Evolutionary conservation across 2,329 filamentous ascomycete genomes (phyloP).

Genomic region (Penicillium paneum): DNA sequence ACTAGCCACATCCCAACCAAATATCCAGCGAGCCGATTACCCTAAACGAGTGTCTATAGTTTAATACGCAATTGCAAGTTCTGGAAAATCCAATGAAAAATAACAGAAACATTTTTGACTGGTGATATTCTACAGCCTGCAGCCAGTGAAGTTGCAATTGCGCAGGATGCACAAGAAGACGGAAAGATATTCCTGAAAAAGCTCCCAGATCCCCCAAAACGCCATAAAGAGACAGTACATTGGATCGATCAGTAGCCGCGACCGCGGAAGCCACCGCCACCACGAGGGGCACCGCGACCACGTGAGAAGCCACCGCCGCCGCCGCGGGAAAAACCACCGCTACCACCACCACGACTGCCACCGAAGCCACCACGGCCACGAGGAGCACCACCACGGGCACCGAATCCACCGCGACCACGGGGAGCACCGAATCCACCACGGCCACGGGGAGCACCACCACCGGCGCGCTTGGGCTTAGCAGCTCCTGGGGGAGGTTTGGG

Average conservation of each 20-base stretch:
- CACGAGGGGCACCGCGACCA: slow-evolving; percentile 15
- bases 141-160: slow-evolving; percentile 30
- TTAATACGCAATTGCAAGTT: not conserved
- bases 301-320: slow-evolving; percentile 20
- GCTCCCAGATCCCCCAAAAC: slow-evolving; percentile 43
- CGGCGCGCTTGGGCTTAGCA: slow-evolving; percentile 66
- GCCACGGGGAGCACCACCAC: slow-evolving; percentile 49
- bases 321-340: slow-evolving; percentile 16
- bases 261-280: slow-evolving; percentile 25
- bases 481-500: slow-evolving; percentile 71
- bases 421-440: slow-evolving; percentile 46
- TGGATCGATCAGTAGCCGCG: slow-evolving; percentile 23
- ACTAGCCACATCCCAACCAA: slow-evolving; percentile 23
- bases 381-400: slow-evolving; percentile 26
- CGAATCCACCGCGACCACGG: slow-evolving; percentile 22
- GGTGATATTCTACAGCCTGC: slow-evolving; percentile 32
- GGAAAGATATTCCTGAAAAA: slow-evolving; percentile 37
- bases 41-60: not conserved
- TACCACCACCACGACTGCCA: slow-evolving; percentile 22
- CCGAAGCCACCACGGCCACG: slow-evolving; percentile 17
- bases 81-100: not conserved
- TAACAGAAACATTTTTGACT: slow-evolving; percentile 27
- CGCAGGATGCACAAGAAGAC: slow-evolving; percentile 38
- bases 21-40: not conserved
- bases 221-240: slow-evolving; percentile 42